Percentiles rank a stretch among this genome's conserved stretches.
Evolutionary conservation across 1,284 basidiomycete genomes (phyloP).

Genomic region (Leccinum fallax): DNA sequence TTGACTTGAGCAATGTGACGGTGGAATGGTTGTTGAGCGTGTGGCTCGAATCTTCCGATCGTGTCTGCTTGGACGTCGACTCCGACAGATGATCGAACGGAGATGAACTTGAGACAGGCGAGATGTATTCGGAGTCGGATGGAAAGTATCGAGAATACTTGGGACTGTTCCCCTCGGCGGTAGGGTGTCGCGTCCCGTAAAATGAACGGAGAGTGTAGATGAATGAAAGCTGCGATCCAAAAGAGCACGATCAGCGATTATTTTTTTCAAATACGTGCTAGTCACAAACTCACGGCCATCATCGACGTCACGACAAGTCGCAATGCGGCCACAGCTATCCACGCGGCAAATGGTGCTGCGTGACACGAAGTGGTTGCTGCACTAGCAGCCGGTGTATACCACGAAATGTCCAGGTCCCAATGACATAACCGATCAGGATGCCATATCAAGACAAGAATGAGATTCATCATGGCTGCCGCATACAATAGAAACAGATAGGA

Average conservation of each 20-base stretch:
- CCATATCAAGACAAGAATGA: constrained; percentile 51
- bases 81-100: constrained; percentile 13
- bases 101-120: constrained; percentile 24
- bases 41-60: constrained; percentile 24
- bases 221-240: constrained; percentile 40
- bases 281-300: constrained; percentile 47
- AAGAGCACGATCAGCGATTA: constrained; percentile 9
- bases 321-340: constrained; percentile 52
- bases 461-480: constrained; percentile 53
- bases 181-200: constrained; percentile 20
- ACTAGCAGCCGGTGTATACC: constrained; percentile 44
- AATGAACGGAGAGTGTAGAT: constrained; percentile 28
- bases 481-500: constrained; percentile 51
- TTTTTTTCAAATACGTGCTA: neutral
- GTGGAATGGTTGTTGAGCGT: constrained; percentile 24
- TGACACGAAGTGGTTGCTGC: constrained; percentile 33
- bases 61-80: constrained; percentile 17
- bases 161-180: constrained; percentile 2
- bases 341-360: constrained; percentile 48
- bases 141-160: constrained; percentile 23
- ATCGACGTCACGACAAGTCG: constrained; percentile 53
- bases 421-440: constrained; percentile 51
- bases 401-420: constrained; percentile 65
- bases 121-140: constrained; percentile 26
- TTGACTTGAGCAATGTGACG: constrained; percentile 29